Conservation (phyloP, 352 stramenopile species). For the Phytophthora boehmeriae region DNA sequence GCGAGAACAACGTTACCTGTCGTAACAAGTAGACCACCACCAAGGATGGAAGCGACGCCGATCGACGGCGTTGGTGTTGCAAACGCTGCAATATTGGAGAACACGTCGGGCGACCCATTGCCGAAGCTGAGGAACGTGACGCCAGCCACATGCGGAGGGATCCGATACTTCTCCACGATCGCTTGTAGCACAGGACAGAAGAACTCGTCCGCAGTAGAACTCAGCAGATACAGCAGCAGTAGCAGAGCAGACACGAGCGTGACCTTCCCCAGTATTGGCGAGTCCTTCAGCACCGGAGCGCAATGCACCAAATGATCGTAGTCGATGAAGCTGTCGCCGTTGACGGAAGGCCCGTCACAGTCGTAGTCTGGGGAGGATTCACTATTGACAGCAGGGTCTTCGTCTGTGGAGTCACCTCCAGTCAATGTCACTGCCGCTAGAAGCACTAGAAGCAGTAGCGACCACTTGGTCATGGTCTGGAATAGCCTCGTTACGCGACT, state of each 20-base stretch:
- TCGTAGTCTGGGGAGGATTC: conserved; percentile 24
- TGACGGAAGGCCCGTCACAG: conserved; percentile 32
- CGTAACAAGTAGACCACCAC: conserved; percentile 71
- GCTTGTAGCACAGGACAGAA: conserved; percentile 79
- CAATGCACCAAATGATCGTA: conserved; percentile 74
- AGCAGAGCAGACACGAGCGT: conserved; percentile 56
- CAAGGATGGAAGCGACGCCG: conserved; percentile 71
- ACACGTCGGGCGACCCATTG: conserved; percentile 80
- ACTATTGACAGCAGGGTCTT: conserved; percentile 6
- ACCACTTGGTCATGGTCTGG: conserved; percentile 20
- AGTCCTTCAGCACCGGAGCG: conserved; percentile 46
- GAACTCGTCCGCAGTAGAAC: conserved; percentile 83
- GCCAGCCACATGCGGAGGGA: conserved; percentile 72
- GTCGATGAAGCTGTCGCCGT: conserved; percentile 58
- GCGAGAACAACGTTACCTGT: conserved; percentile 36
- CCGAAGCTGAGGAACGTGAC: conserved; percentile 86
- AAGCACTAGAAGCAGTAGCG: conserved; percentile 17
- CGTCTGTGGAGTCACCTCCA: neutral
- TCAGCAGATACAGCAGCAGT: conserved; percentile 77
- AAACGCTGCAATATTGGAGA: conserved; percentile 83
- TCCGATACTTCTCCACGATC: conserved; percentile 80
- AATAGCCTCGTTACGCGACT: neutral
- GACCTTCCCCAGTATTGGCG: conserved; percentile 39
- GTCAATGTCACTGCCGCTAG: conserved; percentile 6
- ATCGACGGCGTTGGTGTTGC: conserved; percentile 67